Base-by-base conservation (phyloP, 2,329 filamentous ascomycete genomes). In the Thielaviopsis euricoi region DNA sequence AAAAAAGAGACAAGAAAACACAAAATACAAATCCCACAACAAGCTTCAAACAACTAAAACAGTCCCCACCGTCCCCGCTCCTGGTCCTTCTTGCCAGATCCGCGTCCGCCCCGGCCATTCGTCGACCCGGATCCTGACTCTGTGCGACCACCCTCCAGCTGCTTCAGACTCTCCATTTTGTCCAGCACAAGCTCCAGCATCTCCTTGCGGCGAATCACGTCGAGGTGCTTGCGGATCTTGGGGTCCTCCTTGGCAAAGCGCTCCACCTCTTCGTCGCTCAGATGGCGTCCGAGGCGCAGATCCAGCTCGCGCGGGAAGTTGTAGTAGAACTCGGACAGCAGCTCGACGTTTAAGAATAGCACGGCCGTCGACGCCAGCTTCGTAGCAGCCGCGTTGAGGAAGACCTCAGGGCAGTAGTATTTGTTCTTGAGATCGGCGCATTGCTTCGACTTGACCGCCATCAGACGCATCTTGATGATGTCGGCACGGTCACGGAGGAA, bases 281-380 rank as follows among this genome's bases (percentile, higher is more conserved):
- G 76, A 64, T 89, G 85, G 25, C 89, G 82, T 52, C 91, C 89
- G 12, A 98, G 83, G 37, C 90, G 82, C 60, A 85, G 74, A 69
- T 98, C 93, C 13, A 98, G 79, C 68, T 96, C 89, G 46, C 93
- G 81, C 0, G 93, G 93, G 71, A 98, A 98, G 67, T 93, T 89
- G 72, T 96, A 95, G 73, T 95, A 96, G 69, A 97, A 98, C 67
- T 98, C 95, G 1, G 87, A 91, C 19, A 98, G 80, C 21, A 98
- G 79, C 72, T 98, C 94, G 12, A 97, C 93, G 66, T 98, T 96
- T 29, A 98, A 79, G 76, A 98, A 98, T 0, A 98, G 81, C 9
- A 98, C 93, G 1, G 93, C 91, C 0, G 93, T 98, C 1, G 89
- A 86, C 2, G 91, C 94, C 53, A 98, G 80, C 71, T 97, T 97